Evolutionary conservation across 371 early-diverging fungal genomes (phyloP).

Genomic region (Saksenaea oblongispora): DNA sequence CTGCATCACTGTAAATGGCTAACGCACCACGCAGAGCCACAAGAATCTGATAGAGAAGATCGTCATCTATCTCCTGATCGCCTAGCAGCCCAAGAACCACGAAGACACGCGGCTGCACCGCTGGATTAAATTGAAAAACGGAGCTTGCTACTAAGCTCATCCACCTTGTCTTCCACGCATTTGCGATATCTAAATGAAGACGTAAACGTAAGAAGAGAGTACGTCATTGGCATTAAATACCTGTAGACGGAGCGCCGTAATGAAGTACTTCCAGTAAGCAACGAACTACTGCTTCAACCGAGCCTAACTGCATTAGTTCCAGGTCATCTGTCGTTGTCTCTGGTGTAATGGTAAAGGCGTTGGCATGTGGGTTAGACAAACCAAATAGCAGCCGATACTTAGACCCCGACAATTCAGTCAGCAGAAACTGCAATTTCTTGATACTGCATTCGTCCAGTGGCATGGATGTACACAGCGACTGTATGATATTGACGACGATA

Average conservation of each 20-base stretch:
- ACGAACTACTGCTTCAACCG: constrained; percentile 81
- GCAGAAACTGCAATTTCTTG: constrained; percentile 56
- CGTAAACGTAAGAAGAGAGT: no score
- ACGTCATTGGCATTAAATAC: no score
- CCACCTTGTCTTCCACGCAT: constrained; percentile 89
- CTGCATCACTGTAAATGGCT: constrained; percentile 79
- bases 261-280: constrained; percentile 80
- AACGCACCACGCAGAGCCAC: constrained; percentile 86
- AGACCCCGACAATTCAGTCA: constrained; percentile 77
- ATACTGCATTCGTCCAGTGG: constrained; percentile 66
- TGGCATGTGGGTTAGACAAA: constrained; percentile 65
- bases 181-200: constrained; percentile 60
- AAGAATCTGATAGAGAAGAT: constrained; percentile 85
- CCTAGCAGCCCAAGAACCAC: constrained; percentile 88
- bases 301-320: constrained; percentile 71
- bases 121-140: constrained; percentile 92
- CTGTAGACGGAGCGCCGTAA: constrained; percentile 74
- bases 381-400: constrained; percentile 84
- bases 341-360: constrained; percentile 65
- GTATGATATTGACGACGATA: constrained; percentile 86
- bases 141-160: constrained; percentile 88
- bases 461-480: constrained; percentile 80
- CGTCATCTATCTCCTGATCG: constrained; percentile 85
- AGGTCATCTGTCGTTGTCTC: constrained; percentile 68
- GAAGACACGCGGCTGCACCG: constrained; percentile 93